Percentiles rank a stretch among this genome's conserved stretches.
phyloP scores from a whole-genome alignment of 225 moss, liverwort and hornwort genomes.

The Sphagnum tenellum region DNA sequence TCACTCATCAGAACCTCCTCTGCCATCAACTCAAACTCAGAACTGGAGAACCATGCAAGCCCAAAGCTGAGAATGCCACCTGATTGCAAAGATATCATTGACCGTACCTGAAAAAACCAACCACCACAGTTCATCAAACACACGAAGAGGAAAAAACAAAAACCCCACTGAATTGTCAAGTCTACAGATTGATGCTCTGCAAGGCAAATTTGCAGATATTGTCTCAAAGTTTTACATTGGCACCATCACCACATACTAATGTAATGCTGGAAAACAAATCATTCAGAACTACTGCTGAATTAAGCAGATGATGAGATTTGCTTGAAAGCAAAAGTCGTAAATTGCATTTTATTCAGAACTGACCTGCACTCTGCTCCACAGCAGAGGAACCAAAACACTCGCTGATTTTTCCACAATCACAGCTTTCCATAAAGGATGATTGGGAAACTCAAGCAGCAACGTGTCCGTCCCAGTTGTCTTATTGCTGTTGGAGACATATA shows the following conservation, averaged over 20 bases:
- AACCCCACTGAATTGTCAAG: too few relatives aligned
- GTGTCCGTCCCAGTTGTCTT: conserved; percentile 78
- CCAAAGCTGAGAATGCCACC: conserved; percentile 82
- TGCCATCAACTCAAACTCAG: conserved; percentile 88
- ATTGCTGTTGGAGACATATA: conserved; percentile 73
- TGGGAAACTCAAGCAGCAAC: conserved; percentile 77
- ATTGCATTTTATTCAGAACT: neutral
- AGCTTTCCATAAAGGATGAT: conserved; percentile 80
- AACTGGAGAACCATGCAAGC: conserved; percentile 58
- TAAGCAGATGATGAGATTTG: too few relatives aligned
- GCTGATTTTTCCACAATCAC: conserved; percentile 74
- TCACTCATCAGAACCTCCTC: conserved; percentile 79
- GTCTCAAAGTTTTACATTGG: too few relatives aligned
- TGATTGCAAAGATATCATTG: conserved; percentile 55
- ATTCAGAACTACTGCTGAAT: too few relatives aligned
- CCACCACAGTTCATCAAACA: neutral
- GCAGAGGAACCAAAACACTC: conserved; percentile 69
- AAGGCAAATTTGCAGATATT: too few relatives aligned
- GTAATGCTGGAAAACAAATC: too few relatives aligned
- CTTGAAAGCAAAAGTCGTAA: too few relatives aligned
- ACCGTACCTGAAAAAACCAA: conserved; percentile 61
- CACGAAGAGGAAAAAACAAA: too few relatives aligned
- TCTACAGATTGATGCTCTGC: too few relatives aligned
- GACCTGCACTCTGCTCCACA: conserved; percentile 99
- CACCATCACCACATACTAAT: too few relatives aligned